Conservation (phyloP, 805 yeast species). For the Tetrapisispora arboricola region DNA sequence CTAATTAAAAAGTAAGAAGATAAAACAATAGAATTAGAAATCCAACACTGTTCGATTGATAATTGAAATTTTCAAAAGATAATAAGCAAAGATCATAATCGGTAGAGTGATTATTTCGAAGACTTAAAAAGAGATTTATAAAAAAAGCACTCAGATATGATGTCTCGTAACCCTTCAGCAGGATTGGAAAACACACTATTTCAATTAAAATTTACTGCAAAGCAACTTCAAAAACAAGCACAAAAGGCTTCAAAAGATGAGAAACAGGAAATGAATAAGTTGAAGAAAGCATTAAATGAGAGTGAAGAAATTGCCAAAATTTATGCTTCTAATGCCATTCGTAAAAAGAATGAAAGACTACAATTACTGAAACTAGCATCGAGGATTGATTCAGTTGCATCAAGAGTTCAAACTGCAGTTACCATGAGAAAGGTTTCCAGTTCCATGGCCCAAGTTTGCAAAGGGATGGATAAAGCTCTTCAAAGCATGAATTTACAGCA, state of each 20-base stretch:
- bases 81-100: too few relatives aligned
- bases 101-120: too few relatives aligned
- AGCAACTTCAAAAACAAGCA: slow-evolving; percentile 84
- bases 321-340: slow-evolving; percentile 91
- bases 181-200: slow-evolving; percentile 29
- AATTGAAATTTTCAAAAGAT: too few relatives aligned
- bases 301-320: slow-evolving; percentile 80
- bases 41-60: too few relatives aligned
- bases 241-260: slow-evolving; percentile 86
- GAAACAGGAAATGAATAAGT: slow-evolving; percentile 71
- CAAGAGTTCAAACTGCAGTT: slow-evolving; percentile 93
- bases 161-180: slow-evolving; percentile 26
- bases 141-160: slow-evolving; percentile 2
- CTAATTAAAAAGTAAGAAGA: background rate
- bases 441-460: slow-evolving; percentile 85
- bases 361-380: slow-evolving; percentile 76
- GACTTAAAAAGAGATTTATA: background rate
- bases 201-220: slow-evolving; percentile 68
- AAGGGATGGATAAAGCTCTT: slow-evolving; percentile 93
- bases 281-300: slow-evolving; percentile 49
- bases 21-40: too few relatives aligned
- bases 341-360: slow-evolving; percentile 79
- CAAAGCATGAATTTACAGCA: slow-evolving; percentile 91
- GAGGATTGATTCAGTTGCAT: slow-evolving; percentile 90
- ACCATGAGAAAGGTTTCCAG: slow-evolving; percentile 94